These are phyloP conservation scores for Scheffersomyces parashehatae DNA, from an alignment of 1,139 yeast species.

Conservation along the genomic window DNA sequence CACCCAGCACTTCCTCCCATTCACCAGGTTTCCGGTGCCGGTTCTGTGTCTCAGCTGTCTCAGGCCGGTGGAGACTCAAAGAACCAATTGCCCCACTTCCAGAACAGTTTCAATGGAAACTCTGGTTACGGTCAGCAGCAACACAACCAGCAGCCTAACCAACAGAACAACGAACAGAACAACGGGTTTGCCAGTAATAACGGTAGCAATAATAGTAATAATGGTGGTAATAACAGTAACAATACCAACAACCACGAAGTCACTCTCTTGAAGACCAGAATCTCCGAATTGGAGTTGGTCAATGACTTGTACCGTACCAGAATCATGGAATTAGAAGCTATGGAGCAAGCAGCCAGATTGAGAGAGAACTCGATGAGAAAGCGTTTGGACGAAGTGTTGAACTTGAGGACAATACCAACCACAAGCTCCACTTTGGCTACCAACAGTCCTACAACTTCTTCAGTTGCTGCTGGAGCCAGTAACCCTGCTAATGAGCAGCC, in stretches of 20 bases:
- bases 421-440: not conserved
- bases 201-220: conserved; percentile 12
- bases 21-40: conserved; percentile 21
- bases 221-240: conserved; percentile 11
- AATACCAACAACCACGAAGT: conserved; percentile 36
- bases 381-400: conserved; percentile 47
- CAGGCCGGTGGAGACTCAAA: conserved; percentile 12
- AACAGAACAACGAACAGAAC: conserved; percentile 15
- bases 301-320: conserved; percentile 83
- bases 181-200: conserved; percentile 8
- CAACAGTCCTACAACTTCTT: not conserved
- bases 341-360: conserved; percentile 60
- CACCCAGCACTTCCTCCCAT: conserved; percentile 40
- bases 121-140: conserved; percentile 13
- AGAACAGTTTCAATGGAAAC: conserved; percentile 14
- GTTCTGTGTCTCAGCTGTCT: not conserved
- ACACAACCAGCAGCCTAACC: conserved; percentile 13
- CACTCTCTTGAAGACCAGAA: conserved; percentile 66
- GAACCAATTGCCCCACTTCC: conserved; percentile 28
- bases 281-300: conserved; percentile 86
- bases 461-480: not conserved
- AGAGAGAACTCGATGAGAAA: conserved; percentile 52
- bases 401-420: conserved; percentile 6
- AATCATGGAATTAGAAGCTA: conserved; percentile 76
- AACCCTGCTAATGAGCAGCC: not conserved